Conservation (phyloP, 2,329 filamentous ascomycete genomes). For the Bipolaris victoriae region DNA sequence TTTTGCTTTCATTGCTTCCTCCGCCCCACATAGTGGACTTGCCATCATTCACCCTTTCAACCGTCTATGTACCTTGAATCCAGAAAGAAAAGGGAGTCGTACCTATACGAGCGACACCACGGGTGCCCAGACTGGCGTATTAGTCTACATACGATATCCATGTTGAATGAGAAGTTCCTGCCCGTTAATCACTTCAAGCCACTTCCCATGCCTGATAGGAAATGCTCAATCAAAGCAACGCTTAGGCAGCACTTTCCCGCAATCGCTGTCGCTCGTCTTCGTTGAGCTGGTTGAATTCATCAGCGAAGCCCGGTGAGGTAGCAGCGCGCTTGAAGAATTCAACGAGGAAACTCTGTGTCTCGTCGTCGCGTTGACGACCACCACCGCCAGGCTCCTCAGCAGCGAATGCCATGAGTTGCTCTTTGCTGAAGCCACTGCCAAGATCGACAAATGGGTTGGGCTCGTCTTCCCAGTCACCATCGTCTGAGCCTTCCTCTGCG, state of each 20-base stretch:
- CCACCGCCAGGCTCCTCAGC: slow-evolving; percentile 56
- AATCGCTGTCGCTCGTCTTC: slow-evolving; percentile 62
- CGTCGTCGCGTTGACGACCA: slow-evolving; percentile 77
- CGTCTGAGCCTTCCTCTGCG: slow-evolving; percentile 71
- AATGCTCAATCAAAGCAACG: background rate
- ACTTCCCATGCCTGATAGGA: background rate
- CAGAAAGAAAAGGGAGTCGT: too few relatives aligned
- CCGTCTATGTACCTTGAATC: too few relatives aligned
- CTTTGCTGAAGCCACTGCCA: slow-evolving; percentile 58
- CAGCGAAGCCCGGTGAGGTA: slow-evolving; percentile 60
- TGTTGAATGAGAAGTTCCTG: background rate
- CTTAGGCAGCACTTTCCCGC: slow-evolving; percentile 41
- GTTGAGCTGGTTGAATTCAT: slow-evolving; percentile 61
- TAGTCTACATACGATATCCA: background rate
- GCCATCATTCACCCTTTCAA: too few relatives aligned
- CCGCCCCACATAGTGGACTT: too few relatives aligned
- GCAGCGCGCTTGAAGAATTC: slow-evolving; percentile 75
- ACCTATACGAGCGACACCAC: too few relatives aligned
- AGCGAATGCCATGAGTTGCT: slow-evolving; percentile 79
- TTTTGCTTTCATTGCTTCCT: too few relatives aligned
- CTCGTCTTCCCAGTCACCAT: slow-evolving; percentile 80
- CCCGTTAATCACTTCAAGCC: too few relatives aligned
- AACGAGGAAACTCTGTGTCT: slow-evolving; percentile 83
- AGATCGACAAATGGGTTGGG: slow-evolving; percentile 75
- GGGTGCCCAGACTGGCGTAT: too few relatives aligned